Evolutionary conservation across 163 green algal species (phyloP), one percentile per base, ranked within the genome.

Genomic region (Prototheca cutis): DNA sequence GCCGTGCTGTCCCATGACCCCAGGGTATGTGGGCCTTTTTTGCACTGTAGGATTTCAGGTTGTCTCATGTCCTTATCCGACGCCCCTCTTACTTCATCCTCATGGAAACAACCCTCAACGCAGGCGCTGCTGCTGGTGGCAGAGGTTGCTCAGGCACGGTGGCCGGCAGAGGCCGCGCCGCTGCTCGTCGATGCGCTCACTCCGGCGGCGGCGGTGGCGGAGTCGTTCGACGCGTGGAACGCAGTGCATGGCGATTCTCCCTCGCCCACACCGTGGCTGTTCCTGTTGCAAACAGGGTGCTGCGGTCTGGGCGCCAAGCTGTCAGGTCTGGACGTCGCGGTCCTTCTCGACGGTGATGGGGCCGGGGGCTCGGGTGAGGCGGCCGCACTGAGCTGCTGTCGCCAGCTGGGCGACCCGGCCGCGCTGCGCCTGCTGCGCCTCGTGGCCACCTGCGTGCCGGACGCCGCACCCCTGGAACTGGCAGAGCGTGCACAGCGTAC

Each of bases 231-330:
- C 55, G 54, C 59, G 49, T 61, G 58, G 23, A 68, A 66, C 57
- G 31, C 53, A 28, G 13, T 6, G 18, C 18, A 24, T 13, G 36
- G 40, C 64, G 59, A 39, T 27, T 42, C 36, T 8, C 10, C 36
- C 10, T 8, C 36, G 36, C 36, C 36, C n/a, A 13, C 36, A 21
- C 60, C 56, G 3, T 81, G 60, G 52, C 39, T 87, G 8, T 75
- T 87, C 49, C 68, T 94, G 40, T 61, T 83, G 61, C 69, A 79
- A 3, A 53, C 76, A 0, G 54, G 61, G 2, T 69, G 57, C 4
- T 78, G 75, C 49, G 86, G 87, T n/a, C 68, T 93, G 33, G 87
- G 82, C 55, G 91, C 80, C 5, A 58, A 84, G 60, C 71, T 95
- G 53, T 75, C 83, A 0, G 25, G 24, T 34, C 56, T 89, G 3